These are phyloP conservation scores for Starmera pachycereana DNA, from an alignment of 805 yeast genomes.

Conservation along the genomic window DNA sequence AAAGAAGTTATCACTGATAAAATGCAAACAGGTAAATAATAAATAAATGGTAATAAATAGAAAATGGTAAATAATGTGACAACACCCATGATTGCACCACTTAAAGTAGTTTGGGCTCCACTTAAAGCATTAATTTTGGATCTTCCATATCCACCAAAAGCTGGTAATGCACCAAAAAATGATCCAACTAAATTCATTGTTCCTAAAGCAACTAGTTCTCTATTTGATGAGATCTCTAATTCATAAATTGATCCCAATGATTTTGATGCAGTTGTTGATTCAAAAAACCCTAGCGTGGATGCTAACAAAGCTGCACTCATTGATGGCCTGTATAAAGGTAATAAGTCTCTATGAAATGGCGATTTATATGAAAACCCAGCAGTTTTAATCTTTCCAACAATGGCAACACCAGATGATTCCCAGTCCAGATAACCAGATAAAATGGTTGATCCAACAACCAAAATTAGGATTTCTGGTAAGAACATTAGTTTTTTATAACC, in stretches of 20 bases:
- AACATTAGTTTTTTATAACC: conserved; percentile 39
- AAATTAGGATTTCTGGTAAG: conserved; percentile 69
- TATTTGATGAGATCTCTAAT: conserved; percentile 66
- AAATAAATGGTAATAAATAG: conserved; percentile 51
- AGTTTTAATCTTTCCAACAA: conserved; percentile 59
- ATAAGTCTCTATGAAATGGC: conserved; percentile 43
- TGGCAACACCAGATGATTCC: conserved; percentile 45
- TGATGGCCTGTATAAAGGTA: conserved; percentile 39
- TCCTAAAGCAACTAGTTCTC: conserved; percentile 89
- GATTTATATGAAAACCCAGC: conserved; percentile 39
- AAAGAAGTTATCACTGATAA: conserved; percentile 71
- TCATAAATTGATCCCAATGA: conserved; percentile 70
- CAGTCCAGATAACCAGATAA: conserved; percentile 41
- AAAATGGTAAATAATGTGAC: conserved; percentile 57
- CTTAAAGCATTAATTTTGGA: conserved; percentile 80
- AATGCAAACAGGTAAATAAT: conserved; percentile 69
- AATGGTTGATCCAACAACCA: conserved; percentile 59
- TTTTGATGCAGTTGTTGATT: conserved; percentile 87
- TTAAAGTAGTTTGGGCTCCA: conserved; percentile 77
- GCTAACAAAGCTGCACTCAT: conserved; percentile 66
- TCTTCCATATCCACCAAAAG: conserved; percentile 95
- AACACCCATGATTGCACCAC: conserved; percentile 79
- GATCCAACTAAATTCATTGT: conserved; percentile 53
- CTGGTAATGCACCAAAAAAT: conserved; percentile 55
- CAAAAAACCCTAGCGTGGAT: conserved; percentile 85